phyloP scores from a whole-genome alignment of 106 monocot genomes.

The Triglochin maritima region DNA sequence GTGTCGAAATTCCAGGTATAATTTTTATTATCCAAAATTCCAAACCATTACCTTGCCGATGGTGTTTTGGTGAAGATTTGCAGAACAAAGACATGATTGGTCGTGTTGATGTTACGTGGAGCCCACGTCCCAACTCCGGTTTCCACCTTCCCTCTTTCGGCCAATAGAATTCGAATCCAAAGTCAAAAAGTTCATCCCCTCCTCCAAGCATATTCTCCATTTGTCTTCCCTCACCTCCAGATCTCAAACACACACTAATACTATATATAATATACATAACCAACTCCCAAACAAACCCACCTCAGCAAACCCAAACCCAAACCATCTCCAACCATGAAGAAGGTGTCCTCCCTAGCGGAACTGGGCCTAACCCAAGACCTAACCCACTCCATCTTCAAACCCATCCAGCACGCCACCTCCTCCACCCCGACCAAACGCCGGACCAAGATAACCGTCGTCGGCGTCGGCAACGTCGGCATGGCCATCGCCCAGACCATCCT shows the following conservation, averaged over 20 bases:
- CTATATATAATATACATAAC: neutral
- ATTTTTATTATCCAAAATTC: no score
- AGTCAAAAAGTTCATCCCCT: neutral
- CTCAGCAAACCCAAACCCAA: neutral
- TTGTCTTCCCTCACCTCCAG: neutral
- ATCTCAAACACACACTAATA: neutral
- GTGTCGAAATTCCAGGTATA: no score
- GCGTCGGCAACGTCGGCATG: constrained; percentile 92
- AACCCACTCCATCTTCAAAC: constrained; percentile 31
- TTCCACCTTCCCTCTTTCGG: no score
- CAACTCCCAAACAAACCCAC: neutral
- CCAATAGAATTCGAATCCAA: no score
- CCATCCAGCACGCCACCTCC: constrained; percentile 16
- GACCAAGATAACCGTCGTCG: constrained; percentile 71
- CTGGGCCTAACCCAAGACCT: constrained; percentile 34
- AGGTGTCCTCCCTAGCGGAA: constrained; percentile 40
- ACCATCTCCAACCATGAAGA: constrained; percentile 43
- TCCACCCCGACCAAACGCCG: constrained; percentile 14
- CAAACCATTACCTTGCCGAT: no score
- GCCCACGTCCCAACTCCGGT: no score
- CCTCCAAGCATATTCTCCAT: neutral
- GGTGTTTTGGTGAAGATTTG: no score
- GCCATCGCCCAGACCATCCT: constrained; percentile 93
- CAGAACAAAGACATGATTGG: no score
- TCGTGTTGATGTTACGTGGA: no score